Evolutionary conservation across 768 basidiomycete species (phyloP).

Genomic region (Boletus sp.): DNA sequence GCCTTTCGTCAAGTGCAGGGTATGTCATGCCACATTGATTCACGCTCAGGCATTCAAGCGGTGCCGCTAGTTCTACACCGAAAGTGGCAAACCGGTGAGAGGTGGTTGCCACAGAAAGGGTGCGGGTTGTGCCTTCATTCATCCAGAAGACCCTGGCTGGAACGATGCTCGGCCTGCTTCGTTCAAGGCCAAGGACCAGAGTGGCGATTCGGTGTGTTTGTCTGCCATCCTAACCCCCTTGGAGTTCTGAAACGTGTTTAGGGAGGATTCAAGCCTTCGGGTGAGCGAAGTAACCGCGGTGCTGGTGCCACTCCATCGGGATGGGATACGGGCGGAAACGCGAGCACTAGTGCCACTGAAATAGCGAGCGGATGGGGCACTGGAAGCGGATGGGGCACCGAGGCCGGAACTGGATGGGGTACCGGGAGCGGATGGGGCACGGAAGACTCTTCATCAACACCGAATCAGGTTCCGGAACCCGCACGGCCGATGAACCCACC

Average conservation of each 20-base stretch:
- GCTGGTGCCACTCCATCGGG: not conserved
- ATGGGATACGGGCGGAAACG: not conserved
- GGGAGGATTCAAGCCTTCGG: conserved; percentile 9
- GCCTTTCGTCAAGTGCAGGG: conserved; percentile 25
- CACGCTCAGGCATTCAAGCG: conserved; percentile 2
- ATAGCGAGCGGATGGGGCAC: conserved; percentile 10
- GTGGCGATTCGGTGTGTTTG: conserved; percentile 20
- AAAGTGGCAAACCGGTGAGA: conserved; percentile 25
- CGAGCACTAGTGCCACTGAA: not conserved
- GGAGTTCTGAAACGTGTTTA: not conserved
- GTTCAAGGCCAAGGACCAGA: conserved; percentile 9
- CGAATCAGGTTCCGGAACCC: conserved; percentile 1
- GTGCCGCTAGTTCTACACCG: conserved; percentile 28
- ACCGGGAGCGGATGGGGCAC: conserved; percentile 8
- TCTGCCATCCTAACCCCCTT: not conserved
- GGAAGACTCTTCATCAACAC: conserved; percentile 1
- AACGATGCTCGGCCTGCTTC: conserved; percentile 13
- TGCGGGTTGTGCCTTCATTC: conserved; percentile 29
- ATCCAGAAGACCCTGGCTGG: conserved; percentile 30
- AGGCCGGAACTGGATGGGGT: conserved; percentile 11
- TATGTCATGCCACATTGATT: conserved; percentile 12
- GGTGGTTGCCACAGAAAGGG: conserved; percentile 27
- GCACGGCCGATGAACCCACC: not conserved
- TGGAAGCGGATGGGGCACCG: conserved; percentile 1
- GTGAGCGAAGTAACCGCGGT: not conserved